phyloP scores from a whole-genome alignment of 371 early-diverging fungal genomes.

The Zychaea mexicana region DNA sequence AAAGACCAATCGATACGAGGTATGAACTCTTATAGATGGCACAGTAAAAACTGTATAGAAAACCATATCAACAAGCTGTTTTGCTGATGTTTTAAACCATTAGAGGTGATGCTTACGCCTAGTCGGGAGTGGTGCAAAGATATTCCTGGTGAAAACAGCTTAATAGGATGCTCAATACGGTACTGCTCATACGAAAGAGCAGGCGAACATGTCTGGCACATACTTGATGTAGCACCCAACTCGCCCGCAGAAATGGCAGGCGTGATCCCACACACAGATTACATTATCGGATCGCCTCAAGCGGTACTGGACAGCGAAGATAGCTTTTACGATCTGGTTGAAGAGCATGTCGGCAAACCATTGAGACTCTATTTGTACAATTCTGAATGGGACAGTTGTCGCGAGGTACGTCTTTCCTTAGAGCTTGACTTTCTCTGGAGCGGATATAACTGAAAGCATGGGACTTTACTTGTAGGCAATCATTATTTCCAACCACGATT shows the following conservation, averaged over 20 bases:
- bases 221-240: constrained; percentile 60
- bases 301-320: constrained; percentile 56
- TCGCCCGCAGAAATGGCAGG: constrained; percentile 74
- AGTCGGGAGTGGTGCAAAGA: constrained; percentile 51
- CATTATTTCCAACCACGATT: constrained; percentile 69
- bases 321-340: constrained; percentile 63
- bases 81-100: neutral
- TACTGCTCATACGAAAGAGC: constrained; percentile 72
- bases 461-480: too few relatives aligned
- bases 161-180: constrained; percentile 69
- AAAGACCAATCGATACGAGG: constrained; percentile 68
- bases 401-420: constrained; percentile 64
- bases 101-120: constrained; percentile 63
- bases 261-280: constrained; percentile 63
- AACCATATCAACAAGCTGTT: too few relatives aligned
- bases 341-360: constrained; percentile 57
- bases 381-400: constrained; percentile 61
- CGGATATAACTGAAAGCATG: too few relatives aligned
- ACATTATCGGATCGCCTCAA: constrained; percentile 69
- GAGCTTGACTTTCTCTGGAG: neutral
- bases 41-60: too few relatives aligned
- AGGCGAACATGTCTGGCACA: constrained; percentile 75
- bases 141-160: constrained; percentile 46
- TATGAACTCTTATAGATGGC: constrained; percentile 17
- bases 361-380: constrained; percentile 67